Evolutionary conservation across 2,329 filamentous ascomycete genomes (phyloP), one percentile per base, ranked within the genome.

Genomic region (Aspergillus oerlinghausenensis): DNA sequence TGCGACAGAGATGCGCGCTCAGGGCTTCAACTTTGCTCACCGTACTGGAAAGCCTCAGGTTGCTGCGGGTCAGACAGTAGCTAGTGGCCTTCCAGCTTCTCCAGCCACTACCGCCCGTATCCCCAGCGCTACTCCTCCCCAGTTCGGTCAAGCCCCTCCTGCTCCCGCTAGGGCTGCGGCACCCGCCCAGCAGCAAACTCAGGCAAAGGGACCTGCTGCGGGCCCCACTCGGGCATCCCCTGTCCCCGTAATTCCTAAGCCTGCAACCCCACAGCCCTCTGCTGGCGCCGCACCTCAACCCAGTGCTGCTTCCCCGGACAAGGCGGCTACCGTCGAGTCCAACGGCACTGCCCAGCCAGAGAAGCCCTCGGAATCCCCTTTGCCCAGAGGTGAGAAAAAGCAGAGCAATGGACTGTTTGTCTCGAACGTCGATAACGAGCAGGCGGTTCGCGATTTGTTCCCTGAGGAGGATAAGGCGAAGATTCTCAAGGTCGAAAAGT

Each of bases 21-120:
- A 99, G 71, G 94, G 94, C 45, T 99, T 99, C 84, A 99, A 99
- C 82, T 99, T 99, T 74, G 92, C 94, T 25, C 94, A 99, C 74
- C 88, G 94, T 66, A 90, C 89, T 62, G 87, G 89, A 56, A 97
- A 97, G 80, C 86, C 89, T 80, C 74, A 75, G 54, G 58, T 63
- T 48, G 65, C 66, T 51, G 47, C 57, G 49, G 43, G 53, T 51
- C 67, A 67, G 51, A 47, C 68, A 38, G 61, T 66, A 43, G 61
- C 67, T 19, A 63, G 62, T 50, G 65, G 62, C 17, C 58, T 70
- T 38, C 68, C 70, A 42, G 64, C 67, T 28, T 65, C 70, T 43
- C 70, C 73, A 45, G 62, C 68, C 26, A 68, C 71, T 17, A 72
- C 76, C 4, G 73, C 71, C 52, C 72, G 72, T 40, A 61, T 69